Evolutionary conservation across 352 stramenopile species (phyloP), one percentile per base, ranked within the genome.

Genomic region (Globisporangium nunn): DNA sequence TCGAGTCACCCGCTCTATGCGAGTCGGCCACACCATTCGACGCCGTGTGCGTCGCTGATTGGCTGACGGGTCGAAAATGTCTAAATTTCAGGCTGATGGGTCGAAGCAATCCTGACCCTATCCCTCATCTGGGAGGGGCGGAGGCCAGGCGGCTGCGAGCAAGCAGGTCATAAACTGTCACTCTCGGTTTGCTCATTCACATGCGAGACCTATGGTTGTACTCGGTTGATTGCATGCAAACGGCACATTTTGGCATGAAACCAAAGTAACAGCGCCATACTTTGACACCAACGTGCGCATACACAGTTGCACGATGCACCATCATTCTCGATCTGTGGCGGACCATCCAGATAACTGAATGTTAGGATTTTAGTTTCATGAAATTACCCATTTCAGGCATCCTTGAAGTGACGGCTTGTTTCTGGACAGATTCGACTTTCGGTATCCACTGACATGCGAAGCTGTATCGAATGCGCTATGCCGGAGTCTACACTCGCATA

Each of bases 11-110:
- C 43, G 43, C 43, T 23, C 30, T 17, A 4, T 11, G 35, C 35
- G 29, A 31, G 3, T 11, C 1, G 48, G 40, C 33, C 37, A 37
- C 50, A 50, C 35, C 41, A 31, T 23, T 33, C 49, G n/a, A 5
- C 39, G 46, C 6, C 39, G 59, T 64, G 59, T 28, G 53, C 37
- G 40, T 10, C 17, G 15, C 28, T 47, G 23, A 61, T 64, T 64
- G 59, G 59, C 29, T 12, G n/a, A 5, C 4, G 17, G n/a, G n/a
- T 46, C 40, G 33, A 37, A 37, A 17, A 43, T 43, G 37, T 43
- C 37, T 43, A 43, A 17, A 43, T 43, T 43, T 43, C 37, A 43
- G 37, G 37, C 17, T 43, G 37, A 43, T 43, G 37, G 37, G 37
- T 43, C 15, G n/a, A 7, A 23, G 1, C 23, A 23, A 23, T 23